These are phyloP conservation scores for Triglochin maritima DNA, from an alignment of 106 monocot species.

Conservation along the genomic window DNA sequence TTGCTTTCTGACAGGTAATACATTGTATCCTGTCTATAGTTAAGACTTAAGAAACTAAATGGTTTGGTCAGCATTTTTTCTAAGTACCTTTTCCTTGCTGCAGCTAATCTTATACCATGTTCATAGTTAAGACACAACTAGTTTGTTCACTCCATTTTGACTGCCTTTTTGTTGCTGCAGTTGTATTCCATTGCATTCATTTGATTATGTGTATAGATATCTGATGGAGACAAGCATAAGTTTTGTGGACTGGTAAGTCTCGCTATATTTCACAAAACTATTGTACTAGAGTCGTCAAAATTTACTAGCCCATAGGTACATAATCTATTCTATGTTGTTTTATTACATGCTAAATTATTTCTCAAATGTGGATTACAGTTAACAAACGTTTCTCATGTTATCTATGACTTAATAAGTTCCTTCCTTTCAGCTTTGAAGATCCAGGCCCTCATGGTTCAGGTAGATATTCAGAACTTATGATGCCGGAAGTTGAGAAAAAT, in stretches of 20 bases:
- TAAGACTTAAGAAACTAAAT: neutral
- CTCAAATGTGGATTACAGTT: no score
- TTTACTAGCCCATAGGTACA: neutral
- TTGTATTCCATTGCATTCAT: constrained; percentile 84
- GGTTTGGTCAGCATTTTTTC: neutral
- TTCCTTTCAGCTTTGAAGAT: constrained; percentile 69
- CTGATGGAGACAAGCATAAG: constrained; percentile 85
- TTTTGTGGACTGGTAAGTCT: constrained; percentile 82
- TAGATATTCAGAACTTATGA: constrained; percentile 78
- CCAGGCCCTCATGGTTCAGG: constrained; percentile 92
- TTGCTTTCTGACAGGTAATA: constrained; percentile 91
- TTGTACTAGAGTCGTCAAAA: neutral
- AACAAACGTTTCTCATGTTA: no score
- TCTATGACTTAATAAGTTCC: no score
- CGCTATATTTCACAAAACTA: neutral
- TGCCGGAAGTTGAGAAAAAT: constrained; percentile 82
- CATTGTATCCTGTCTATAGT: neutral
- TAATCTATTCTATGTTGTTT: neutral
- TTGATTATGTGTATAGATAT: constrained; percentile 84
- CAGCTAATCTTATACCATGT: neutral
- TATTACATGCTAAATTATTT: neutral
- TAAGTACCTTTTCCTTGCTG: neutral
- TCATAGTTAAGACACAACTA: no score
- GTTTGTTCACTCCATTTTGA: neutral
- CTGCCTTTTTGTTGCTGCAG: constrained; percentile 31